These are phyloP conservation scores for Thermomyces lanuginosus DNA, from an alignment of 2,329 filamentous ascomycete species.

Conservation along the genomic window DNA sequence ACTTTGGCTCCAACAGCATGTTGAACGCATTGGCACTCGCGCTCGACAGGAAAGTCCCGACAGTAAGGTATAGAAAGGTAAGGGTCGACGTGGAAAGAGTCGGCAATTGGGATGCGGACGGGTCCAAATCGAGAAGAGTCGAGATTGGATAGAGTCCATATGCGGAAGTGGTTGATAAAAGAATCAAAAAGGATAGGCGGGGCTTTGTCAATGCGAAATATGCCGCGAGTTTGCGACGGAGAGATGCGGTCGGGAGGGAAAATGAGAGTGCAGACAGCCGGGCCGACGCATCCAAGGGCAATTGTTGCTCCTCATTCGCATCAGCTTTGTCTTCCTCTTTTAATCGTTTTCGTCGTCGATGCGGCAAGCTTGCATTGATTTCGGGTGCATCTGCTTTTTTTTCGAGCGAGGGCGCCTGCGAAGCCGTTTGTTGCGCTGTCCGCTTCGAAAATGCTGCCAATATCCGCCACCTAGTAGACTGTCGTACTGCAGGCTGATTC, in stretches of 20 bases:
- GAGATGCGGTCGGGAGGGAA: slow-evolving; percentile 38
- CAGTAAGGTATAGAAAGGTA: slow-evolving; percentile 81
- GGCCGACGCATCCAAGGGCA: slow-evolving; percentile 46
- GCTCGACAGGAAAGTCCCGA: slow-evolving; percentile 74
- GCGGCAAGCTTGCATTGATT: slow-evolving; percentile 20
- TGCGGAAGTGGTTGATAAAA: slow-evolving; percentile 75
- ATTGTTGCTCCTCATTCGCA: slow-evolving; percentile 12
- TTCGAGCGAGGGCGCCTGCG: too few relatives aligned
- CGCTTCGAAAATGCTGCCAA: too few relatives aligned
- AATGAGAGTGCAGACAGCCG: slow-evolving; percentile 42
- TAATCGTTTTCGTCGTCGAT: slow-evolving; percentile 28
- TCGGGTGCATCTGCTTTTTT: slow-evolving; percentile 11
- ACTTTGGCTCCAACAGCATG: slow-evolving; percentile 86
- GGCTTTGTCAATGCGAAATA: slow-evolving; percentile 92
- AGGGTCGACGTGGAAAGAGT: slow-evolving; percentile 62
- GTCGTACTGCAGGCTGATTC: slow-evolving; percentile 12
- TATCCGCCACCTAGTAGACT: too few relatives aligned
- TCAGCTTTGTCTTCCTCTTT: slow-evolving; percentile 16
- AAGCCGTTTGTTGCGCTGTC: too few relatives aligned
- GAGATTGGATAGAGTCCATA: slow-evolving; percentile 91
- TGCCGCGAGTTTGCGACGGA: slow-evolving; percentile 54
- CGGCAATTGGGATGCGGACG: slow-evolving; percentile 40
- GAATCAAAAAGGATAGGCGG: slow-evolving; percentile 76
- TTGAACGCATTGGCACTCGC: slow-evolving; percentile 88
- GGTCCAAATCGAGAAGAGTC: slow-evolving; percentile 65